Conservation (phyloP, 2,329 filamentous ascomycete species). For the Hypoxylon sp. region DNA sequence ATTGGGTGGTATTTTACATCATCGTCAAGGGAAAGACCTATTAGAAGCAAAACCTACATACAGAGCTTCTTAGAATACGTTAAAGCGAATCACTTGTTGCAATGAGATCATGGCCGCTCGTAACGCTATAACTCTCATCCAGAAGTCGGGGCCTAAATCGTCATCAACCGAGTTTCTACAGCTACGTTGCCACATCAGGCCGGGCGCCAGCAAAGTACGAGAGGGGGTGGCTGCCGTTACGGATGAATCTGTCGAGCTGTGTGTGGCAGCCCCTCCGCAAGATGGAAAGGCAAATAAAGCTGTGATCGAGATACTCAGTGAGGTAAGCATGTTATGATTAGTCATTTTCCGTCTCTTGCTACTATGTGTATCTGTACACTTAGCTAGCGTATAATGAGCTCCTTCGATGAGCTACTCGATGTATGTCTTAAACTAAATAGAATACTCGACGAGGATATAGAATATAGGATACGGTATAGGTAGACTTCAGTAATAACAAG, state of each 20-base stretch:
- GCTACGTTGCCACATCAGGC: conserved; percentile 77
- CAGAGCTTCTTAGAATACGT: not conserved
- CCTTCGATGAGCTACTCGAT: not conserved
- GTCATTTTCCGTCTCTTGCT: not conserved
- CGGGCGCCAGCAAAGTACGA: conserved; percentile 72
- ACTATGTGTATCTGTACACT: too few relatives aligned
- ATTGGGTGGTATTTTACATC: too few relatives aligned
- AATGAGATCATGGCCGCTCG: conserved; percentile 57
- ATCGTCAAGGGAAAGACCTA: not conserved
- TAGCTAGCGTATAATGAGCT: not conserved
- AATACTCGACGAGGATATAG: not conserved
- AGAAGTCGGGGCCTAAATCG: conserved; percentile 57
- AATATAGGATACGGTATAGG: not conserved
- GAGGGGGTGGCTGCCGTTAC: conserved; percentile 73
- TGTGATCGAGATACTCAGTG: conserved; percentile 73
- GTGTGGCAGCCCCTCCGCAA: conserved; percentile 74
- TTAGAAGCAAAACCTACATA: not conserved
- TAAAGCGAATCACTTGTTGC: not conserved
- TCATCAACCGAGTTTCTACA: conserved; percentile 62
- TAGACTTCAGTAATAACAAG: conserved; percentile 18
- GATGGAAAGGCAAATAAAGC: conserved; percentile 80
- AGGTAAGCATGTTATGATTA: conserved; percentile 58
- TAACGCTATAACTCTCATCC: conserved; percentile 64
- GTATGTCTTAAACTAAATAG: not conserved
- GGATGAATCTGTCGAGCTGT: conserved; percentile 72